Evolutionary conservation across 371 early-diverging fungal genomes (phyloP), one percentile per base, ranked within the genome.

Genomic region (Haplosporangium sp.): DNA sequence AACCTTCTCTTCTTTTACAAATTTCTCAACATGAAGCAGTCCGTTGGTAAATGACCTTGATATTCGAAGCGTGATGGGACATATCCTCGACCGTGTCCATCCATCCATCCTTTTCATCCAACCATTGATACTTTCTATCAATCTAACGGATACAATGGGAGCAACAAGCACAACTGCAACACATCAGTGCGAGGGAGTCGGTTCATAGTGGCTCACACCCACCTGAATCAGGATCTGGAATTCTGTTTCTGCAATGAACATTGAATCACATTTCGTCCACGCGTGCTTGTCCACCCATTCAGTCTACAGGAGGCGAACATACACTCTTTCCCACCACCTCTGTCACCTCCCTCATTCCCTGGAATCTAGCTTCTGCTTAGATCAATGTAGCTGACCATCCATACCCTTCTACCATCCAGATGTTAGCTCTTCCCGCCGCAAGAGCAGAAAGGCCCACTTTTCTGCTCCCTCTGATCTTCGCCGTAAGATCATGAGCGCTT

Each of bases 371-470:
- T 29, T 29, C 29, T 2, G 29, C 29, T 29, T 4, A 29, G 29
- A 29, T 29, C 29, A 29, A 29, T 29, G 29, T 29, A 29, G 56
- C 69, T 74, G 69, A 68, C 65, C 53, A 46, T 62, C 40, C 47
- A 41, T 62, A 42, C 37, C 51, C 58, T 50, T 62, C 23, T 6
- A 48, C 67, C 62, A 38, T 73, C 37, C 83, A 87, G 95, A 93
- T 88, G 97, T 96, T 77, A 93, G 95, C 83, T 96, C 96, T 80
- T 95, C 95, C 82, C 89, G 95, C 88, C 89, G 98, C 86, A 97
- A 97, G 94, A 88, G 91, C 87, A 92, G 98, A 86, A 96, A 95
- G 93, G 98, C 99, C 82, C 99, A 99, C 92, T 98, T 99, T 92
- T 81, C 95, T 69, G 99, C 99, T 79, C 95, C 99, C 74, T 97